Base-by-base conservation (phyloP, 345 rosid genomes). In the Ailanthus altissimus region DNA sequence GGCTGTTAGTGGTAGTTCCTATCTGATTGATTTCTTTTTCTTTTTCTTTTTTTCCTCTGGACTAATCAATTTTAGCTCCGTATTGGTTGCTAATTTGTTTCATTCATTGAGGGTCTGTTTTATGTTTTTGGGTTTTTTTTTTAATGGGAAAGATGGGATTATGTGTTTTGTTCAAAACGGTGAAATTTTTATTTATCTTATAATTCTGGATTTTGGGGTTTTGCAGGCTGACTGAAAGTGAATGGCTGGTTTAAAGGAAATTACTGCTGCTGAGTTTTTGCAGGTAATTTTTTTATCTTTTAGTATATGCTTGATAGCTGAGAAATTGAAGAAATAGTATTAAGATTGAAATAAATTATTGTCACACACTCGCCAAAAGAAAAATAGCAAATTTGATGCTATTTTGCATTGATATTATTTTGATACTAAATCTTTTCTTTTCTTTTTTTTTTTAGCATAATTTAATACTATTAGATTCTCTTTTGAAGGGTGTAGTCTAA, bases 181-280 rank as follows among this genome's bases (percentile, higher is more conserved):
- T 15, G 11, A 25, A 50, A 7, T 21, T 38, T 57, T 70, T 47
- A 10, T 25, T 21, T 56, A 1, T 40, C 49, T 38, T 56, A 18
- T 12, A 43, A 67, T 21, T 58, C 13, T 58, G 5, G 5, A 32
- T 32, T 54, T 70, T 45, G n/a, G 3, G 63, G 43, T 73, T 56
- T 47, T 50, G 74, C 81, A 78, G 81, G 73, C 18, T 47, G 18
- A 47, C 38, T 45, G 25, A 54, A 79, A 47, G 46, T 45, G 25
- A 54, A 79, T 86, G 89, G 80, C 89, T 45, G 83, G 83, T 36
- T 51, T 82, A 61, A 60, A 69, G 38, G 87, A 82, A 54, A 75
- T 82, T 56, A 83, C 84, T 5, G 84, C 81, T 0, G 82, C 84
- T 16, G 87, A 82, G 61, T 84, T 86, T 77, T 75, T 84, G 80